Conservation (phyloP, 1,284 basidiomycete species). For the Malassezia caprae region DNA sequence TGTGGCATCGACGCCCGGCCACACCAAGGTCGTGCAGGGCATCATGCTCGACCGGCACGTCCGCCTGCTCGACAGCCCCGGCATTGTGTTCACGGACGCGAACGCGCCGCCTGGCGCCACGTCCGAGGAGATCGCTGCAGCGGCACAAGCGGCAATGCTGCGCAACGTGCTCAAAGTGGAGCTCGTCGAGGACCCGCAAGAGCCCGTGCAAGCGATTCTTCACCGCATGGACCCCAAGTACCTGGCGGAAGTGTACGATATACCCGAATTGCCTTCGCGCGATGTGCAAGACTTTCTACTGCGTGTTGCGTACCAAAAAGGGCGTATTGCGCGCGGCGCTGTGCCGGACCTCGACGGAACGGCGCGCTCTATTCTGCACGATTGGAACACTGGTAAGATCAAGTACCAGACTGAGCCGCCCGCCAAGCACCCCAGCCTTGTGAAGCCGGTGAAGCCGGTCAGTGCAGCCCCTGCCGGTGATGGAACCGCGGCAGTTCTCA, state of each 20-base stretch:
- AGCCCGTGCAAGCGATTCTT: conserved; percentile 40
- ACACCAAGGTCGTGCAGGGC: conserved; percentile 88
- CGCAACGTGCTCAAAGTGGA: conserved; percentile 88
- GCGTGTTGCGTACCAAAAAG: conserved; percentile 75
- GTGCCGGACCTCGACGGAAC: conserved; percentile 76
- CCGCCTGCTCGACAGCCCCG: conserved; percentile 86
- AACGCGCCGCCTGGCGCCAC: conserved; percentile 15
- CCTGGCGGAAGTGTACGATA: conserved; percentile 30
- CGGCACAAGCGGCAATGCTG: conserved; percentile 49
- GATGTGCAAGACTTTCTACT: conserved; percentile 72
- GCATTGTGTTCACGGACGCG: conserved; percentile 59
- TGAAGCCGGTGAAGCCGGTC: neutral
- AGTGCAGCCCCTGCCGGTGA: neutral
- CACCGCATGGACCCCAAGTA: conserved; percentile 27
- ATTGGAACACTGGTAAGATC: conserved; percentile 96
- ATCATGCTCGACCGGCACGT: conserved; percentile 85
- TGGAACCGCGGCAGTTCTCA: conserved; percentile 21
- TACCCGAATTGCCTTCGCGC: conserved; percentile 49
- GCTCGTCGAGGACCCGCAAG: conserved; percentile 75
- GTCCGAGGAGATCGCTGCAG: conserved; percentile 13
- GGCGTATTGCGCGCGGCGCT: conserved; percentile 58
- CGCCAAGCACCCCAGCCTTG: conserved; percentile 51
- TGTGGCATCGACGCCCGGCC: conserved; percentile 89
- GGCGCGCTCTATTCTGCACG: conserved; percentile 72
- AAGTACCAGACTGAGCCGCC: conserved; percentile 77